A percentile compares a stretch with the other conserved stretches of the same genome.
Evolutionary conservation across 805 yeast species (phyloP).

Genomic region (Myxozyma geophila): DNA sequence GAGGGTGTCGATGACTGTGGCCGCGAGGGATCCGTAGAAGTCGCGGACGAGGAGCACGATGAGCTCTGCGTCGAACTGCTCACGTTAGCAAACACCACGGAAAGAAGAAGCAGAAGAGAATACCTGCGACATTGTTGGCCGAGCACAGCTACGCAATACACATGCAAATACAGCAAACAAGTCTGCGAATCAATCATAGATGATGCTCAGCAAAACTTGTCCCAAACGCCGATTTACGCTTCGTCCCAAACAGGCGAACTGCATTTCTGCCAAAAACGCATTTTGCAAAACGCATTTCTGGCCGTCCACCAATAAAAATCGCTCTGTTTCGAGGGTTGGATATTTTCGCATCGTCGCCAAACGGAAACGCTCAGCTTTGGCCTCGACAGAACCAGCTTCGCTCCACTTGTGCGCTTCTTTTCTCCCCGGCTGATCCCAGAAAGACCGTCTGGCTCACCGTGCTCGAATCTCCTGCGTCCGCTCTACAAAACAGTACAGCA

Average conservation of each 20-base stretch:
- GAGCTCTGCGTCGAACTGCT: conserved; percentile 30
- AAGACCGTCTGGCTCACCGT: no score
- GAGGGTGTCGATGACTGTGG: conserved; percentile 61
- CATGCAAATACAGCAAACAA: no score
- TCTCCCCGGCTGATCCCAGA: neutral
- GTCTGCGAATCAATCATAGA: no score
- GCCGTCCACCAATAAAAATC: conserved; percentile 8
- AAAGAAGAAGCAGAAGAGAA: neutral
- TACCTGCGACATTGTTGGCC: conserved; percentile 25
- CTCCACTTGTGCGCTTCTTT: neutral
- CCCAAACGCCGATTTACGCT: no score
- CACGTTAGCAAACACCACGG: neutral
- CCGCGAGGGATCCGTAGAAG: conserved; percentile 72
- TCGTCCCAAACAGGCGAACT: no score
- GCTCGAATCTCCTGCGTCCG: no score
- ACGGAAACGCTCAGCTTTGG: neutral
- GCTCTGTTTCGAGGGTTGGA: conserved; percentile 10
- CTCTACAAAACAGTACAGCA: no score
- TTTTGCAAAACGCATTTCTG: neutral
- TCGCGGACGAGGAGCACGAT: conserved; percentile 41
- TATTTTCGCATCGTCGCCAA: conserved; percentile 10
- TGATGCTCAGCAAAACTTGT: no score
- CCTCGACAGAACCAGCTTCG: no score
- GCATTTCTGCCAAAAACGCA: neutral
- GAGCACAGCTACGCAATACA: no score